phyloP scores from a whole-genome alignment of 2,329 filamentous ascomycete genomes.

The Cercospora sp. region DNA sequence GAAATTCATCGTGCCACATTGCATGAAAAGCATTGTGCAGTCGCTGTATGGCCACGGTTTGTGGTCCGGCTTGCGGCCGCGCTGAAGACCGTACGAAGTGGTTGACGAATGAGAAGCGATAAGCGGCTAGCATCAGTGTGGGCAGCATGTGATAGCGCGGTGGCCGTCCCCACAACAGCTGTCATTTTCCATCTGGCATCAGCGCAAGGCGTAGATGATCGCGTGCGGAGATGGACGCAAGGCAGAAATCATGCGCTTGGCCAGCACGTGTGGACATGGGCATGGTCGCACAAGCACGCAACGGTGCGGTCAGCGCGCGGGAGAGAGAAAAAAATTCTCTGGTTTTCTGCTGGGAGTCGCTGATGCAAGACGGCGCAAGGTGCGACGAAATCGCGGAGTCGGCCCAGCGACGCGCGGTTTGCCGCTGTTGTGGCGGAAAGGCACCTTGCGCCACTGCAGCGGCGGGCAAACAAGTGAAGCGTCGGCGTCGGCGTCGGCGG shows the following conservation, averaged over 20 bases:
- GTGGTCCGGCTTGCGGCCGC: slow-evolving; percentile 7
- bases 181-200: slow-evolving; percentile 4
- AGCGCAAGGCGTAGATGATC: neutral
- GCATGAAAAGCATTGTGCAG: neutral
- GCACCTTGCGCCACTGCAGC: neutral
- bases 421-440: slow-evolving; percentile 5
- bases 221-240: neutral
- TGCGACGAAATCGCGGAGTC: slow-evolving; percentile 4
- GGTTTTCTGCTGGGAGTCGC: neutral
- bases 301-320: neutral
- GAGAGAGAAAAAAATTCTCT: neutral
- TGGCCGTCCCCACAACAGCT: slow-evolving; percentile 3
- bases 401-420: slow-evolving; percentile 13
- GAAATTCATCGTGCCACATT: neutral
- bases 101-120: slow-evolving; percentile 3
- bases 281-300: neutral
- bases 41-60: neutral
- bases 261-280: neutral
- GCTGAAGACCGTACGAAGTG: neutral
- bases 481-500: neutral
- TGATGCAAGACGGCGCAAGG: neutral
- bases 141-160: slow-evolving; percentile 11
- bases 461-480: neutral
- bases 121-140: neutral
- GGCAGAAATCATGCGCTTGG: neutral